Base-by-base conservation (phyloP, 495 filamentous ascomycete species). In the Aspergillus haitiensis region DNA sequence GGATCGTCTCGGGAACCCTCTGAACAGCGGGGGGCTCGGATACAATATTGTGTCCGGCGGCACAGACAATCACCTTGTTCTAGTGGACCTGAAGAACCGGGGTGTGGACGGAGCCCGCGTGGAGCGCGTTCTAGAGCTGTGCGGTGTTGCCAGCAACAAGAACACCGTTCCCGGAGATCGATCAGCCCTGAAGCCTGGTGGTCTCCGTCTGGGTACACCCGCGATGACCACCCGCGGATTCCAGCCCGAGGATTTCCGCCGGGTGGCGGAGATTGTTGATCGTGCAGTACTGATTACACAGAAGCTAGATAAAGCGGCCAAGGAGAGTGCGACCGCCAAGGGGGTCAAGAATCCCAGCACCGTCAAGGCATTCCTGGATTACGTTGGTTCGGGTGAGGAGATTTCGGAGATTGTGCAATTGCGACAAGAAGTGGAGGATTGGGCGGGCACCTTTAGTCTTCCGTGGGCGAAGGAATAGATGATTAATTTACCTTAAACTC, bases 151-250 rank as follows among this genome's bases (percentile, higher is more conserved):
- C 16, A 89, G 89, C 70, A 98, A 98, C 81, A 98, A 98, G 82
- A 98, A 98, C 76, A 98, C 94, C 11, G 95, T 97, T 0, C 94
- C 95, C 5, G 94, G 95, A 12, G 94, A 98, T 75, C 88, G 87
- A 64, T 96, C 91, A 13, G 94, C 94, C 3, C 81, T 98, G 62
- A 90, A 91, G 67, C 94, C 94, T 15, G 91, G 91, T 58, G 94
- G 94, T 52, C 81, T 98, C 60, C 86, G 94, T 62, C 88, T 98
- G 72, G 94, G 94, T 31, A 92, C 92, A 5, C 94, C 94, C 0
- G 94, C 94, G 52, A 98, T 98, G 94, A 98, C 94, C 13, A 97
- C 94, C 3, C 82, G 94, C 47, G 95, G 95, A 5, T 92, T 98
- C 73, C 78, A 81, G 60, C 86, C 93, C 51, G 86, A 86, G 34